Percentiles rank a stretch among this genome's conserved stretches.
These are phyloP conservation scores for Yamadazyma paraphyllophila DNA, from an alignment of 805 yeast genomes.

Conservation along the genomic window DNA sequence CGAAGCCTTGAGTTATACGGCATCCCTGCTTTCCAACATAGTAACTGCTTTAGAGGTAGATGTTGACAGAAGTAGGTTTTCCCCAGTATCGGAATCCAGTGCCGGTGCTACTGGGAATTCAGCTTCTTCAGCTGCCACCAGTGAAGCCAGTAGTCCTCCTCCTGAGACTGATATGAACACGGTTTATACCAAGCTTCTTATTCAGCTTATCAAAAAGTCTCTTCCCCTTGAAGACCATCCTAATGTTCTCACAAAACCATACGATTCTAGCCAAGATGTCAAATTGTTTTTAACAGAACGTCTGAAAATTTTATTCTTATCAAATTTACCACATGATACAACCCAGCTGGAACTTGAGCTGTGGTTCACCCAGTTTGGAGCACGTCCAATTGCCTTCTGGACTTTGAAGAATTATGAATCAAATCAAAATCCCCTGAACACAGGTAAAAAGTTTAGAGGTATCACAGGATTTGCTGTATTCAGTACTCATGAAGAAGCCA, in stretches of 20 bases:
- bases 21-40: conserved; percentile 37
- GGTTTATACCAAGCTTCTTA: conserved; percentile 44
- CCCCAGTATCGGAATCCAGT: background rate
- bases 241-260: conserved; percentile 65
- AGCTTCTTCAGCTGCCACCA: background rate
- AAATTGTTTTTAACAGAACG: conserved; percentile 65
- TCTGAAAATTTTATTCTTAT: conserved; percentile 73
- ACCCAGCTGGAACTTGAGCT: conserved; percentile 88
- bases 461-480: conserved; percentile 83
- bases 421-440: conserved; percentile 4
- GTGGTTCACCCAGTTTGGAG: conserved; percentile 88
- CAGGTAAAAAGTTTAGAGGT: conserved; percentile 37
- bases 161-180: conserved; percentile 37
- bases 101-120: background rate
- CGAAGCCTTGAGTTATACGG: conserved; percentile 40
- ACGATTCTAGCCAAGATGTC: conserved; percentile 73
- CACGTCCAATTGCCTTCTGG: conserved; percentile 88
- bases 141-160: background rate
- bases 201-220: conserved; percentile 46
- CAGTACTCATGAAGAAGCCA: conserved; percentile 81
- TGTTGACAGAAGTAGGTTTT: conserved; percentile 14
- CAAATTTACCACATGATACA: conserved; percentile 81
- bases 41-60: conserved; percentile 48
- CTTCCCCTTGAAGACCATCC: conserved; percentile 51
- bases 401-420: conserved; percentile 59